A percentile compares a stretch with the other conserved stretches of the same genome.
Evolutionary conservation across 202 grass and related monocot genomes (phyloP).

Genomic region (Zoysia matrella): DNA sequence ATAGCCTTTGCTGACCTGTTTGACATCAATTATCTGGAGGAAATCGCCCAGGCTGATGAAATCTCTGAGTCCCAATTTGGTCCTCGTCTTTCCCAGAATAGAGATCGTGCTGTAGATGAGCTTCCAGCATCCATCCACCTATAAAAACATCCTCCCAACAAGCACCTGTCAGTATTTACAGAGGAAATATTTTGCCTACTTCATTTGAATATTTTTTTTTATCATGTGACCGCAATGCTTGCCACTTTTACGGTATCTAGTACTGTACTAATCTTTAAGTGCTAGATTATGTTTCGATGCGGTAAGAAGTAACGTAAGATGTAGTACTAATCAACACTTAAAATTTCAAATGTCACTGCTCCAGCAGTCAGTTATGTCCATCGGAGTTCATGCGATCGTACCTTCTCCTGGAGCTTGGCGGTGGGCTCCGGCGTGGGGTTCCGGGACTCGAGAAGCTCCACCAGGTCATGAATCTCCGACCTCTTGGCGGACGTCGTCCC

Average conservation of each 20-base stretch:
- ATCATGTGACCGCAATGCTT: neutral
- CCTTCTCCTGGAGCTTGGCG: conserved; percentile 64
- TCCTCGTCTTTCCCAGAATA: conserved; percentile 77
- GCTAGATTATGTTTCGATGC: neutral
- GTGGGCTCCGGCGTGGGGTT: conserved; percentile 86
- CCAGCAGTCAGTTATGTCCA: neutral
- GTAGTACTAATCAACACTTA: neutral
- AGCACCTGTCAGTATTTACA: conserved; percentile 38
- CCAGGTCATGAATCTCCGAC: conserved; percentile 71
- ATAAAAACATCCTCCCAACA: conserved; percentile 26
- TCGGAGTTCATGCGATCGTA: conserved; percentile 11
- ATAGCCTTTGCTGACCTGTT: conserved; percentile 58
- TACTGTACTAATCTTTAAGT: neutral
- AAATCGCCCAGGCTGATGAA: conserved; percentile 85
- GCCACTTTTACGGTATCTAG: neutral
- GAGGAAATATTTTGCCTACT: neutral
- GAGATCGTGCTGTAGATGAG: conserved; percentile 92
- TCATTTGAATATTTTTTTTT: neutral
- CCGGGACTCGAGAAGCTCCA: conserved; percentile 72
- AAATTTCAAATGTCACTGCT: neutral
- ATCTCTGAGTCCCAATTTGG: conserved; percentile 71
- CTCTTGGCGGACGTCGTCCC: conserved; percentile 71
- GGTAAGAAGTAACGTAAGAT: too few relatives aligned
- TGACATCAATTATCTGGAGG: conserved; percentile 82
- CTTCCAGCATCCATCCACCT: conserved; percentile 93